Percentiles rank a stretch among this genome's conserved stretches.
These are phyloP conservation scores for Saccharomyces paradoxus DNA, from an alignment of 805 yeast genomes.

Conservation along the genomic window DNA sequence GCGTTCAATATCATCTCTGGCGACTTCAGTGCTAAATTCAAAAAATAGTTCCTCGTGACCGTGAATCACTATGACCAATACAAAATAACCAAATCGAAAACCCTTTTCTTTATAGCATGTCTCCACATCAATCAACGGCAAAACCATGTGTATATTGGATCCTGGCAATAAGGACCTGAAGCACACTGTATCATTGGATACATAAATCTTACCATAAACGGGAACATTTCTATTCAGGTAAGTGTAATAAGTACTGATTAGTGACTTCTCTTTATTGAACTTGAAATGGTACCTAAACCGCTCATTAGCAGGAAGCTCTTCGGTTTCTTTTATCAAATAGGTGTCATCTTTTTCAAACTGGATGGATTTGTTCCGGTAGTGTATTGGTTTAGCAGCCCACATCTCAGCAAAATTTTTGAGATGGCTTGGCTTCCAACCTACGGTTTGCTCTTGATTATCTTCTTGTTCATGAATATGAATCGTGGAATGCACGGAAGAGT, in stretches of 20 bases:
- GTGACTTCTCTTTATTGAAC: constrained; percentile 40
- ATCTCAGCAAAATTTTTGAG: constrained; percentile 26
- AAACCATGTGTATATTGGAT: constrained; percentile 66
- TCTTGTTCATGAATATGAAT: not conserved
- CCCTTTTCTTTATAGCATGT: constrained; percentile 61
- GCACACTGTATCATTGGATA: constrained; percentile 64
- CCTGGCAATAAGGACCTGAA: constrained; percentile 77
- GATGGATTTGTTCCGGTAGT: constrained; percentile 39
- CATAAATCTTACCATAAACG: constrained; percentile 71
- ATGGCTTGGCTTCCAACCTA: constrained; percentile 13
- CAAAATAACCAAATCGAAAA: constrained; percentile 59
- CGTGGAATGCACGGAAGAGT: not conserved
- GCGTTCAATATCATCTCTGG: constrained; percentile 66
- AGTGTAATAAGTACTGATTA: constrained; percentile 63
- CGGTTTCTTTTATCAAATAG: constrained; percentile 38
- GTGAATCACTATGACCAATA: constrained; percentile 58
- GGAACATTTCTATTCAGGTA: constrained; percentile 68
- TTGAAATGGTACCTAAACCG: constrained; percentile 63
- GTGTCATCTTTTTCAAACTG: constrained; percentile 41
- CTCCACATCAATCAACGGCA: constrained; percentile 70
- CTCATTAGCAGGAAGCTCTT: constrained; percentile 40
- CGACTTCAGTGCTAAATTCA: constrained; percentile 57
- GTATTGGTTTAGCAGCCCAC: constrained; percentile 58
- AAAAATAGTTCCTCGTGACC: constrained; percentile 72
- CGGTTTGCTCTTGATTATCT: constrained; percentile 1